Conservation (phyloP, 208 protist genomes). For the Porcisia deanei region DNA sequence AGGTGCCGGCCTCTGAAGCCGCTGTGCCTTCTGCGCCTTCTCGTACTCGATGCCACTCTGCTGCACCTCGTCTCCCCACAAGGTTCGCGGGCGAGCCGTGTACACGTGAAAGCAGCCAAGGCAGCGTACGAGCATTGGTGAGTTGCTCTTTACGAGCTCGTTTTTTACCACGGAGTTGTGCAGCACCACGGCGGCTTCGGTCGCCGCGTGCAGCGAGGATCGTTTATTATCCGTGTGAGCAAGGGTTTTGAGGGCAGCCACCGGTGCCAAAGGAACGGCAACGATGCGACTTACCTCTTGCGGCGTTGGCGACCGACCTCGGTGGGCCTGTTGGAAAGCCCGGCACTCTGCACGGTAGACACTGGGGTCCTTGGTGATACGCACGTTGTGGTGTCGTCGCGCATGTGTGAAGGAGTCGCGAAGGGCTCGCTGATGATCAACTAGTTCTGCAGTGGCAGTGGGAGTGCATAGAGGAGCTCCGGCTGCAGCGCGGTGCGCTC, state of each 20-base stretch:
- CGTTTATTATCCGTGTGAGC: conserved; percentile 29
- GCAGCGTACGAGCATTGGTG: conserved; percentile 68
- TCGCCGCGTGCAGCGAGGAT: conserved; percentile 36
- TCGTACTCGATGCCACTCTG: conserved; percentile 72
- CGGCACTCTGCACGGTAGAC: conserved; percentile 52
- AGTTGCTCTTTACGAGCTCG: conserved; percentile 64
- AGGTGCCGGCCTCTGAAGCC: conserved; percentile 31
- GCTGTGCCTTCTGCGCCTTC: conserved; percentile 32
- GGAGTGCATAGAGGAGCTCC: not conserved
- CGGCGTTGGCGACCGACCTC: conserved; percentile 31
- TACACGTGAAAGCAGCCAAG: conserved; percentile 85
- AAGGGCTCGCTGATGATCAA: conserved; percentile 20
- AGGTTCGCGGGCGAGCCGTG: conserved; percentile 58
- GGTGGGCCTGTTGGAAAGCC: conserved; percentile 58
- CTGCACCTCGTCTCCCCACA: conserved; percentile 60
- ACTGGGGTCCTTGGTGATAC: conserved; percentile 49
- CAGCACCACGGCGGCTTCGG: conserved; percentile 52
- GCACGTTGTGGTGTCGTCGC: conserved; percentile 44
- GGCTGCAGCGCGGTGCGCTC: conserved; percentile 5
- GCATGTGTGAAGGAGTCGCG: conserved; percentile 34
- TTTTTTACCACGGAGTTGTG: conserved; percentile 61
- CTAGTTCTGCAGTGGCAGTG: not conserved
- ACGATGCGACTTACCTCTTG: conserved; percentile 57
- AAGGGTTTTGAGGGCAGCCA: conserved; percentile 55
- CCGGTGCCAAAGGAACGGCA: conserved; percentile 60